Base-by-base conservation (phyloP, 768 basidiomycete species). In the Dentipellis fragilis region DNA sequence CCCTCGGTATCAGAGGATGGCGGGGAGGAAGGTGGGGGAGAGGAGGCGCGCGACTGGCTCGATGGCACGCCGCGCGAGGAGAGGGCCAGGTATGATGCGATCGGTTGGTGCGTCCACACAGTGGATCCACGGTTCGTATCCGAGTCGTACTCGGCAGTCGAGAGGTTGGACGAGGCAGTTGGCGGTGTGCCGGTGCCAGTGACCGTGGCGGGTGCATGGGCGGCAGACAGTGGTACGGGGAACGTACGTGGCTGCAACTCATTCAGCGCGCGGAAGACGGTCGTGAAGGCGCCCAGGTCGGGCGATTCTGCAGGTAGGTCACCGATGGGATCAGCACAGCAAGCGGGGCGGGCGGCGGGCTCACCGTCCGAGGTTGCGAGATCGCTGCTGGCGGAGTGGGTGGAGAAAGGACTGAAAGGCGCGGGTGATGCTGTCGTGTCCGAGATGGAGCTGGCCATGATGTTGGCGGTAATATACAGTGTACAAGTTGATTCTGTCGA, bases 271-370 rank as follows among this genome's bases (percentile, higher is more conserved):
- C 85, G 76, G 48, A 89, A 78, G 21, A 89, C 84, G 37, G 79
- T 74, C 12, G 73, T 78, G 67, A 89, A 88, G 9, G 84, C 83
- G 7, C 87, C 87, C 8, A 89, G 75, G 67, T 87, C 85, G 45
- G 86, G 86, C 57, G 78, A 76, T 65, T 87, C 79, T 80, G 67
- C 51, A 53, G 36, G 36, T 37, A 52, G 17, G 34, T n/a, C 22
- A 54, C 36, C 46, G 22, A 38, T 23, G 22, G 12, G 40, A 51
- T 22, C 40, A 45, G 39, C n/a, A n/a, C 29, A 10, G 39, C 51
- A 17, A 49, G 14, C 48, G 29, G 19, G n/a, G 42, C 17, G 9
- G 48, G 14, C 48, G 29, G 29, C 48, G 52, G 23, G 49, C 71
- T 58, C 56, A 71, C 71, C 71, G 52, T 72, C 71, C 14, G 71